Evolutionary conservation across 1,284 basidiomycete species (phyloP).

Genomic region (Calocybe gambosa): DNA sequence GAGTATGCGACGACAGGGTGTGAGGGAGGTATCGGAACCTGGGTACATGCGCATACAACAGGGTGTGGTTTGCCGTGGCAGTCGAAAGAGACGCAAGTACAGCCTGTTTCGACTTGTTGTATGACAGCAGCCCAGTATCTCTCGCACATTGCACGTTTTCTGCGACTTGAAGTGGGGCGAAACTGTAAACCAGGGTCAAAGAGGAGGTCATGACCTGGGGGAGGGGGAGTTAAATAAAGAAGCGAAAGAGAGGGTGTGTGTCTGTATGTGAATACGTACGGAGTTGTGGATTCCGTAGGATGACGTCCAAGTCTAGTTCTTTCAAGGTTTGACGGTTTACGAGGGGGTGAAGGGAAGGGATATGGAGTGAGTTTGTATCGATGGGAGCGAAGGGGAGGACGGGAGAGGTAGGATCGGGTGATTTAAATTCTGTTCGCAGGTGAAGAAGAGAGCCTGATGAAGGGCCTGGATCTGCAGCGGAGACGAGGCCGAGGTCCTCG

Average conservation of each 20-base stretch:
- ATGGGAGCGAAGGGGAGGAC: constrained; percentile 31
- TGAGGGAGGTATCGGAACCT: constrained; percentile 32
- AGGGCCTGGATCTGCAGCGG: constrained; percentile 40
- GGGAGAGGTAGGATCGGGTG: constrained; percentile 23
- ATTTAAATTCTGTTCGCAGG: constrained; percentile 22
- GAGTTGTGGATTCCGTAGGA: constrained; percentile 85
- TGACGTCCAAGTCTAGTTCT: constrained; percentile 81
- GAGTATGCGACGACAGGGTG: constrained; percentile 41
- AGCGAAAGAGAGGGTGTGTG: constrained; percentile 8
- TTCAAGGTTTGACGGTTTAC: constrained; percentile 81
- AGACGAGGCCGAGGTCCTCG: constrained; percentile 46
- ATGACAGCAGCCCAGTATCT: constrained; percentile 83
- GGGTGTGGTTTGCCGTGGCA: constrained; percentile 42
- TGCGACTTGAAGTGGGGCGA: constrained; percentile 61
- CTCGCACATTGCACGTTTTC: constrained; percentile 72
- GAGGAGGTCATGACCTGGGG: constrained; percentile 80
- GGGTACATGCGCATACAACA: constrained; percentile 54
- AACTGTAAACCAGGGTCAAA: constrained; percentile 78
- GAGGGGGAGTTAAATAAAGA: constrained; percentile 12
- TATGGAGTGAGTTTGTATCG: constrained; percentile 51
- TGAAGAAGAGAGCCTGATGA: constrained; percentile 37
- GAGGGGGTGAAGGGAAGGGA: constrained; percentile 68
- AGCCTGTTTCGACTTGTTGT: constrained; percentile 74
- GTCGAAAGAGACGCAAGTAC: constrained; percentile 81
- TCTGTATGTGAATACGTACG: constrained; percentile 43